Percentiles rank a stretch among this genome's conserved stretches.
These are phyloP conservation scores for Puccinia novopanici DNA, from an alignment of 1,284 basidiomycete genomes.

Conservation along the genomic window DNA sequence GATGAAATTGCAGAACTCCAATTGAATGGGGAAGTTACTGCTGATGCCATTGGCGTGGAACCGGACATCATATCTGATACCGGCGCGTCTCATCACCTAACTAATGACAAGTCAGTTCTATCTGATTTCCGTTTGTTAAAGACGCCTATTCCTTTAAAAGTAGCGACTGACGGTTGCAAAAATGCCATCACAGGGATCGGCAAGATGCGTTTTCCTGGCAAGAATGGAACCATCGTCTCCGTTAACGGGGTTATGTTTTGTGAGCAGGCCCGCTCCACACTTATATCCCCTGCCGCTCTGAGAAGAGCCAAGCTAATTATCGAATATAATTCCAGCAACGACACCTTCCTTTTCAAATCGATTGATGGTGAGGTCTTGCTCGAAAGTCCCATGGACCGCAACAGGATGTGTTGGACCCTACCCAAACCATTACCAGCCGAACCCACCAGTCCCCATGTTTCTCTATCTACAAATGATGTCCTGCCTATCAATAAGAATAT, in stretches of 20 bases:
- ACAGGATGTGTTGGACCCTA: neutral
- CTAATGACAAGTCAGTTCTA: neutral
- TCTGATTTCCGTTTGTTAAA: neutral
- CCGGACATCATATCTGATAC: neutral
- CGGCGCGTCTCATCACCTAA: slow-evolving; percentile 1
- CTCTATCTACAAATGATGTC: no score
- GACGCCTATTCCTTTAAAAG: slow-evolving; percentile 13
- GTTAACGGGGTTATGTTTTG: slow-evolving; percentile 15
- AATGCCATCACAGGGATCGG: neutral
- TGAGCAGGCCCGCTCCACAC: neutral
- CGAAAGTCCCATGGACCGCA: neutral
- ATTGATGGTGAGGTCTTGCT: neutral
- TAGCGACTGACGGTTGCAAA: slow-evolving; percentile 22
- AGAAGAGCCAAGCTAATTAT: neutral
- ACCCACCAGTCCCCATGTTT: no score
- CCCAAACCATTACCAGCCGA: neutral
- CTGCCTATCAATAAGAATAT: no score
- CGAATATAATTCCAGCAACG: neutral
- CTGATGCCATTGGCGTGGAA: neutral
- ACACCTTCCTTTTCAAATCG: neutral
- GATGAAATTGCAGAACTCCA: slow-evolving; percentile 2
- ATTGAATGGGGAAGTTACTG: neutral
- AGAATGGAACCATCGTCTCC: slow-evolving; percentile 5
- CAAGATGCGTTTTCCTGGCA: slow-evolving; percentile 14
- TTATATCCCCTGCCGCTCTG: neutral